Conservation (phyloP, 495 filamentous ascomycete species). For the Podospora pseudocomata region DNA sequence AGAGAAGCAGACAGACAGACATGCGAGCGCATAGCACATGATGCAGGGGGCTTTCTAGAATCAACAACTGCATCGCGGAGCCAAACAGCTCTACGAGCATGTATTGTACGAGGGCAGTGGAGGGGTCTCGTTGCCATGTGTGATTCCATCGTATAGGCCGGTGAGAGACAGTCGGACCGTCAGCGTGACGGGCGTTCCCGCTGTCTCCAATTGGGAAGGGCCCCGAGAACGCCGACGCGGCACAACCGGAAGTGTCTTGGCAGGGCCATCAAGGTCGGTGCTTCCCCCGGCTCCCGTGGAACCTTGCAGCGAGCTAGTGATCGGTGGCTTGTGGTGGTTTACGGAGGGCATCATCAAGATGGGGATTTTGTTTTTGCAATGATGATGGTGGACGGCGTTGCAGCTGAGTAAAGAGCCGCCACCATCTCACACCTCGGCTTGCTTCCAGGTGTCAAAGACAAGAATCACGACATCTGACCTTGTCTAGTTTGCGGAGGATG, state of each 20-base stretch:
- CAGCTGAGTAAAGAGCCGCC: neutral
- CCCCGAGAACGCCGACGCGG: slow-evolving; percentile 1
- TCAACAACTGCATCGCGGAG: neutral
- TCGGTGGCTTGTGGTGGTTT: neutral
- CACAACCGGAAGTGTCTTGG: neutral
- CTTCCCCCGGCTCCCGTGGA: neutral
- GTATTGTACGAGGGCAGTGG: neutral
- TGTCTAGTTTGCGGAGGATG: neutral
- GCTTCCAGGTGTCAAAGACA: neutral
- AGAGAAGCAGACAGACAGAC: neutral
- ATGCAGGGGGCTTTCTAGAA: neutral
- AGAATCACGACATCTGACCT: neutral
- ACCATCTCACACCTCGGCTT: neutral
- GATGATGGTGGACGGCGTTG: neutral
- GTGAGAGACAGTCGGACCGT: slow-evolving; percentile 6
- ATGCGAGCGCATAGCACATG: neutral
- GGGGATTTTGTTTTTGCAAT: neutral
- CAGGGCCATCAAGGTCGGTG: slow-evolving; percentile 8
- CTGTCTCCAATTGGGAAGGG: neutral
- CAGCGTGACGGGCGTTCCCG: slow-evolving; percentile 5
- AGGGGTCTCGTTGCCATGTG: slow-evolving; percentile 1
- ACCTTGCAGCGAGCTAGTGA: neutral
- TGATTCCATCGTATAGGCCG: neutral
- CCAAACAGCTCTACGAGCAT: neutral
- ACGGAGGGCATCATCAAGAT: neutral